Evolutionary conservation across 2,329 filamentous ascomycete genomes (phyloP).

Genomic region (Metarhizium robertsii): DNA sequence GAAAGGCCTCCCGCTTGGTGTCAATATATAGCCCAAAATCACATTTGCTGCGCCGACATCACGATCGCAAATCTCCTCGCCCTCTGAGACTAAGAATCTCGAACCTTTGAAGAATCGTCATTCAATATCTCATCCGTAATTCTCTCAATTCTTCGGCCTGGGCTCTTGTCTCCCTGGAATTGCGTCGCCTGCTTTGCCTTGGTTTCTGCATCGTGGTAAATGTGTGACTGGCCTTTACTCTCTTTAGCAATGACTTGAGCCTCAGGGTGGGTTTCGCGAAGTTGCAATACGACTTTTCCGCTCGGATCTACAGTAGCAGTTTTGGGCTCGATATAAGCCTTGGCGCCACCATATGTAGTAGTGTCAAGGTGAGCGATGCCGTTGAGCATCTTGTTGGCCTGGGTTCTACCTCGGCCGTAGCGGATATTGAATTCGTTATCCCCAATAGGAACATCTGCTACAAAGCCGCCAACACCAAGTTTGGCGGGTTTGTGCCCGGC

Average conservation of each 20-base stretch:
- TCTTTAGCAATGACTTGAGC: conserved; percentile 38
- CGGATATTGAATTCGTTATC: conserved; percentile 33
- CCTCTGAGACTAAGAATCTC: not conserved
- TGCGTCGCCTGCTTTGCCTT: conserved; percentile 10
- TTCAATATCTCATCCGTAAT: conserved; percentile 21
- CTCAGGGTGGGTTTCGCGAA: conserved; percentile 29
- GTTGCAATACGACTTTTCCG: conserved; percentile 37
- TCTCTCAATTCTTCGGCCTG: conserved; percentile 13
- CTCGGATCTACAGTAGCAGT: conserved; percentile 37
- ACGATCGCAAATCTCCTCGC: not conserved
- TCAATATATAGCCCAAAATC: conserved; percentile 5
- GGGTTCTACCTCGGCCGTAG: conserved; percentile 8
- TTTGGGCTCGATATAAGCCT: conserved; percentile 39
- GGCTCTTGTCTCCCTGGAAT: conserved; percentile 3
- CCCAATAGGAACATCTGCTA: conserved; percentile 31
- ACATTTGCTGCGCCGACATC: not conserved
- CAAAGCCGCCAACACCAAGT: conserved; percentile 47
- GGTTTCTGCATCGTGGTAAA: conserved; percentile 19
- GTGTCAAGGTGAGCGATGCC: conserved; percentile 36
- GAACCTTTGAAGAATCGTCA: conserved; percentile 2
- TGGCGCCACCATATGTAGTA: conserved; percentile 39
- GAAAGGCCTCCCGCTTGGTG: not conserved
- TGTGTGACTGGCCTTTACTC: conserved; percentile 24
- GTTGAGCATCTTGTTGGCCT: conserved; percentile 17
- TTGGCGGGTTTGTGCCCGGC: conserved; percentile 24